Evolutionary conservation across 1,139 yeast genomes (phyloP).

Genomic region (Eremothecium cymbalariae): DNA sequence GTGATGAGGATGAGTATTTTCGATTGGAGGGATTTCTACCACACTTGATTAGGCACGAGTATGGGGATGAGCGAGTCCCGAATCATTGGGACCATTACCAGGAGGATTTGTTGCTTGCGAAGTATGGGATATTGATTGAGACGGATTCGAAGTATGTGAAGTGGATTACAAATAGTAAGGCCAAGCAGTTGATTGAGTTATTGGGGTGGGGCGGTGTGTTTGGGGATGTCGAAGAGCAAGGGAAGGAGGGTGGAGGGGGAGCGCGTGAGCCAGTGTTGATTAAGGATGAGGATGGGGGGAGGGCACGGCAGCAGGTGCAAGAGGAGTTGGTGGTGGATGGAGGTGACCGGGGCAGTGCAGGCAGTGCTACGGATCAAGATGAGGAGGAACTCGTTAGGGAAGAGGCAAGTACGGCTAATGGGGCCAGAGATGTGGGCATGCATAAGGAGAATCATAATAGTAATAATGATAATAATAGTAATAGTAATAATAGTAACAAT

Average conservation of each 20-base stretch:
- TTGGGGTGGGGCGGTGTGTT: constrained; percentile 9
- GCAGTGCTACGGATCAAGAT: constrained; percentile 5
- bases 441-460: no score
- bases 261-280: no score
- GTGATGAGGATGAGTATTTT: constrained; percentile 19
- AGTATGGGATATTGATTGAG: constrained; percentile 25
- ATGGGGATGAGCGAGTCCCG: constrained; percentile 10
- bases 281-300: not conserved
- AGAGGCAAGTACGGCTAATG: not conserved
- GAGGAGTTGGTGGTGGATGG: not conserved
- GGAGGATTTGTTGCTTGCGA: constrained; percentile 18
- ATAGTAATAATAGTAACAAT: no score
- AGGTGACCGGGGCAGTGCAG: constrained; percentile 6
- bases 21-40: constrained; percentile 22
- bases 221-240: constrained; percentile 9
- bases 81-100: constrained; percentile 10
- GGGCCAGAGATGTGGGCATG: no score
- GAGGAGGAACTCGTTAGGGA: no score
- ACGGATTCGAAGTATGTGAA: constrained; percentile 23
- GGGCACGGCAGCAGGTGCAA: constrained; percentile 1
- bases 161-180: constrained; percentile 27
- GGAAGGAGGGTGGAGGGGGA: constrained; percentile 1
- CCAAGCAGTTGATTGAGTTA: constrained; percentile 17
- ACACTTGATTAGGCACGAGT: constrained; percentile 13
- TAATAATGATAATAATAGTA: no score